phyloP scores from a whole-genome alignment of 164 flowering plant species.

The Tetrastigma voinierianum region DNA sequence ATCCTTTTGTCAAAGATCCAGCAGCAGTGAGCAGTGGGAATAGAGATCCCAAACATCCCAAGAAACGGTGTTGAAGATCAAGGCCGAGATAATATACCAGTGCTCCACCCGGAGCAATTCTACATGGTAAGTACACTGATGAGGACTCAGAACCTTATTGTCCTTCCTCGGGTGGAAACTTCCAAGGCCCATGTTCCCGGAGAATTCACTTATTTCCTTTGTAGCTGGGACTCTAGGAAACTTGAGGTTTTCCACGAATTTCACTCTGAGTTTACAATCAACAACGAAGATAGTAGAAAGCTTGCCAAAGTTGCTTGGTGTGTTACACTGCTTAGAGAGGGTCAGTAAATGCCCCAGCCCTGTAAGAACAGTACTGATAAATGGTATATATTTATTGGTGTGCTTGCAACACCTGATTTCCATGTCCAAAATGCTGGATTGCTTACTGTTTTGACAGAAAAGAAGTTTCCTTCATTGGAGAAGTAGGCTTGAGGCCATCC shows the following conservation, averaged over 20 bases:
- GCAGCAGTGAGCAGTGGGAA: constrained; percentile 19
- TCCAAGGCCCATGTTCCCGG: constrained; percentile 24
- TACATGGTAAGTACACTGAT: constrained; percentile 42
- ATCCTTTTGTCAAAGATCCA: background rate
- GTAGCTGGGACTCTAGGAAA: constrained; percentile 23
- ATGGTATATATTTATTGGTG: constrained; percentile 9
- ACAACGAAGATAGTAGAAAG: constrained; percentile 10
- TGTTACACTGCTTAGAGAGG: constrained; percentile 15
- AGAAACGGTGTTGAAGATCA: constrained; percentile 24
- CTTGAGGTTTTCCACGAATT: constrained; percentile 29
- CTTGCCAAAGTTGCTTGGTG: constrained; percentile 14
- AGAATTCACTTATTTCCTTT: constrained; percentile 28
- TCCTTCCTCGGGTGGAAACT: constrained; percentile 35
- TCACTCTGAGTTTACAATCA: constrained; percentile 4
- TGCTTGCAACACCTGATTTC: constrained; percentile 5
- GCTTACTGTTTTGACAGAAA: constrained; percentile 6
- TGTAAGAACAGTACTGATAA: background rate
- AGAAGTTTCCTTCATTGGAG: constrained; percentile 16
- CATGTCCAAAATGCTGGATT: constrained; percentile 11
- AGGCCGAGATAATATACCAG: constrained; percentile 28
- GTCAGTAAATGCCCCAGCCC: constrained; percentile 15
- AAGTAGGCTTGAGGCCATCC: constrained; percentile 25
- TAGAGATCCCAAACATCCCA: constrained; percentile 12
- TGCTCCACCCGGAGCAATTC: constrained; percentile 21
- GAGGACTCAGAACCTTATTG: constrained; percentile 26